These are phyloP conservation scores for Gremmenia infestans DNA, from an alignment of 2,329 filamentous ascomycete species.

Conservation along the genomic window DNA sequence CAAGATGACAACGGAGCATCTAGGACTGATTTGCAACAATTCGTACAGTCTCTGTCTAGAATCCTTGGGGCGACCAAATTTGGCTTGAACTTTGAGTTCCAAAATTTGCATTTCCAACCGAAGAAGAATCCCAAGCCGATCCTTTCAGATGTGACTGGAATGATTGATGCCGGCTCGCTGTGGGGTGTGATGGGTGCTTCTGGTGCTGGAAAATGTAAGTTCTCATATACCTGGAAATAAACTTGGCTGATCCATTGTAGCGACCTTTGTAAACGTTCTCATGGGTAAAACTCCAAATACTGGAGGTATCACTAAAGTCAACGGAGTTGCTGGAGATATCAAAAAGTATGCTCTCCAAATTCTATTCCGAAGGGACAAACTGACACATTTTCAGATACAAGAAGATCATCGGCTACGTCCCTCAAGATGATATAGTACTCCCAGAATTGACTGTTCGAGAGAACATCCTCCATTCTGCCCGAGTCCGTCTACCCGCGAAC, in stretches of 20 bases:
- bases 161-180: slow-evolving; percentile 49
- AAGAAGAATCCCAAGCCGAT: slow-evolving; percentile 39
- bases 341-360: slow-evolving; percentile 17
- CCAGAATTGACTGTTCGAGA: slow-evolving; percentile 57
- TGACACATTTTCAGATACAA: slow-evolving; percentile 39
- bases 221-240: not conserved
- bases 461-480: slow-evolving; percentile 56
- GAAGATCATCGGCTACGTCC: slow-evolving; percentile 57
- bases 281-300: slow-evolving; percentile 53
- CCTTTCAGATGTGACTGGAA: slow-evolving; percentile 49
- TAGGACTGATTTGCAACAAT: slow-evolving; percentile 39
- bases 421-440: slow-evolving; percentile 56
- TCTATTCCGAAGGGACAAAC: not conserved
- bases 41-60: slow-evolving; percentile 48
- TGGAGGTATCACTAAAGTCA: slow-evolving; percentile 47
- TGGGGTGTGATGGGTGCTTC: slow-evolving; percentile 56
- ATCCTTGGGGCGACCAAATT: slow-evolving; percentile 47
- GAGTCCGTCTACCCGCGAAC: slow-evolving; percentile 46
- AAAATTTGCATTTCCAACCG: slow-evolving; percentile 44
- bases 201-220: slow-evolving; percentile 49
- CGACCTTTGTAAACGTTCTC: slow-evolving; percentile 55
- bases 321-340: slow-evolving; percentile 32
- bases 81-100: slow-evolving; percentile 49
- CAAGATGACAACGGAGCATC: slow-evolving; percentile 20
- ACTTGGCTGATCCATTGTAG: slow-evolving; percentile 14